Evolutionary conservation across 169 alveolate genomes (phyloP), one percentile per base, ranked within the genome.

Genomic region (Plasmodium gonderi): DNA sequence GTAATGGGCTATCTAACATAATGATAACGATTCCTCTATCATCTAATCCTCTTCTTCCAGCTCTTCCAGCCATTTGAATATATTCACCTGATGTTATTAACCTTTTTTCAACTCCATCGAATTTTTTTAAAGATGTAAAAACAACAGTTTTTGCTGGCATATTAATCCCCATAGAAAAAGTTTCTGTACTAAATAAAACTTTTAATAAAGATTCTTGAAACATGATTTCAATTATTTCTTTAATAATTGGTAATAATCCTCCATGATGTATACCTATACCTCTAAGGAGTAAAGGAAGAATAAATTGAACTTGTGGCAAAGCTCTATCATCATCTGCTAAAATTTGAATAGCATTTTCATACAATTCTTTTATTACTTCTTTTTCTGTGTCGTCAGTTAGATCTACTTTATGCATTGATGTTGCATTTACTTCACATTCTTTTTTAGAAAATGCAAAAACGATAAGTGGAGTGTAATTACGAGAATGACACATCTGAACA

Each of bases 71-170:
- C 98, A 99, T 98, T 94, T 98, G 98, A 42, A 98, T 97, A 92
- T 98, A 98, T 93, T 98, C 99, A 36, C 99, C 99, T 12, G 99
- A 98, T 67, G 98, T 95, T n/a, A 99, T 95, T 96, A 97, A 96
- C 76, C 99, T 94, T 78, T 95, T 97, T 49, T 95, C 96, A 60
- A 97, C 97, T 17, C 99, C 99, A 95, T 98, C 99, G 96, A 97
- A 98, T 96, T 98, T 98, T 93, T 97, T 97, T 45, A 98, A 97
- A 26, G 95, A 92, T 2, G 99, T 98, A 95, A 99, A 99, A 6
- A 99, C 99, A 9, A 99, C 99, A 26, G 99, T 98, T 92, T 98
- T 98, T 1, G 99, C 99, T 45, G 99, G 99, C 99, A 99, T 99
- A 92, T 99, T 99, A 74, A 99, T 96, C 9, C 99, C 99, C 99